Percentiles rank a stretch among this genome's conserved stretches.
Evolutionary conservation across 169 alveolate species (phyloP).

Genomic region (Plasmodium billcollinsi): DNA sequence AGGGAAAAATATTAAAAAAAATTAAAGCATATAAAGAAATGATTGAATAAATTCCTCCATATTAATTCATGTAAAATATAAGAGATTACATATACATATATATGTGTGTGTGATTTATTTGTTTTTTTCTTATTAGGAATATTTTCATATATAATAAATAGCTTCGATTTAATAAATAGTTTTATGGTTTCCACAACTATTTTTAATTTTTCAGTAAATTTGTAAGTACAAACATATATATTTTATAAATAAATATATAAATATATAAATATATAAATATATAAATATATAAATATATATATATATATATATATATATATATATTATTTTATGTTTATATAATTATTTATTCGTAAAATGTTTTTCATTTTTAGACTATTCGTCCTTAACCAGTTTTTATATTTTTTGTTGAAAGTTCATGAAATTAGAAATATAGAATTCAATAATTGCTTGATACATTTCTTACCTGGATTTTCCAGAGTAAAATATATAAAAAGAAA

Average conservation of each 20-base stretch:
- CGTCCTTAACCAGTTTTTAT: slow-evolving; percentile 27
- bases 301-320: not conserved
- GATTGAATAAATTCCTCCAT: not conserved
- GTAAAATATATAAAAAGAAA: not conserved
- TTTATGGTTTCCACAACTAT: slow-evolving; percentile 16
- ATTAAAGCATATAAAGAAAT: not conserved
- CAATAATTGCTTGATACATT: slow-evolving; percentile 13
- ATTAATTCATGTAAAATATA: slow-evolving; percentile 1
- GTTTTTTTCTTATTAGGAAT: slow-evolving; percentile 24
- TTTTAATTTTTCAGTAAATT: slow-evolving; percentile 53
- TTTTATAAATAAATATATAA: not conserved
- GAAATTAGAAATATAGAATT: slow-evolving; percentile 37
- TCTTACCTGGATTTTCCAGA: slow-evolving; percentile 57
- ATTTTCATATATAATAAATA: slow-evolving; percentile 39
- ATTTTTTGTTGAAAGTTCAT: slow-evolving; percentile 32
- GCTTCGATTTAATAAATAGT: slow-evolving; percentile 17
- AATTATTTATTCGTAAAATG: not conserved
- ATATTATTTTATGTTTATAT: not conserved
- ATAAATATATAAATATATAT: not conserved
- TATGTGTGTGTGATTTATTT: not conserved
- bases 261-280: not conserved
- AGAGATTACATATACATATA: no score
- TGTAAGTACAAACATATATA: slow-evolving; percentile 13
- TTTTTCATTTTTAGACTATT: slow-evolving; percentile 19
- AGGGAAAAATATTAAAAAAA: not conserved